A percentile compares a stretch with the other conserved stretches of the same genome.
phyloP scores from a whole-genome alignment of 2,329 filamentous ascomycete species.

The Cordyceps farinosa region DNA sequence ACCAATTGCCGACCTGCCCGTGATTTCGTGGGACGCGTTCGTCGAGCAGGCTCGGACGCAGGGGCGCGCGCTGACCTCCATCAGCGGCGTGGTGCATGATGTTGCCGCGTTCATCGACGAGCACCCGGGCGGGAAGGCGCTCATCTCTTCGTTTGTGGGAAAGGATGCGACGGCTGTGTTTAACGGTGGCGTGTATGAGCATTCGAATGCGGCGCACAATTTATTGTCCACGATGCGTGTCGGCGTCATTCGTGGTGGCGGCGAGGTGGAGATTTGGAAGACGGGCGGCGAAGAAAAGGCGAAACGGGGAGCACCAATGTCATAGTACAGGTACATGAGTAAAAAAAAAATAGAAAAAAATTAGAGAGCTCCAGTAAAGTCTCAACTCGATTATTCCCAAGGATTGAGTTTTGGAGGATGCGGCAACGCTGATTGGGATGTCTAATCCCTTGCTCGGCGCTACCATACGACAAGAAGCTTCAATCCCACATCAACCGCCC shows the following conservation, averaged over 20 bases:
- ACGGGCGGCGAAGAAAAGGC: neutral
- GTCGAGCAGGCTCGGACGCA: constrained; percentile 64
- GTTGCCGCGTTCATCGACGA: constrained; percentile 75
- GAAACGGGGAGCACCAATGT: neutral
- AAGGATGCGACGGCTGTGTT: constrained; percentile 81
- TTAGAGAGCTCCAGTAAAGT: neutral
- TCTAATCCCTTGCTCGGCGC: neutral
- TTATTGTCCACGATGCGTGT: constrained; percentile 75
- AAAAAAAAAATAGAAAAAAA: neutral
- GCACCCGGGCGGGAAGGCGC: constrained; percentile 73
- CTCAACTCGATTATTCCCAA: neutral
- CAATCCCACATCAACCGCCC: neutral
- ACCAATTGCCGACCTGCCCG: constrained; percentile 79
- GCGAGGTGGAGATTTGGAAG: constrained; percentile 84
- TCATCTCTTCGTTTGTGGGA: constrained; percentile 70
- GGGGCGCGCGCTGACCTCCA: constrained; percentile 64
- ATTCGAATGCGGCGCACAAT: constrained; percentile 80
- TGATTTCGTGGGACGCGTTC: constrained; percentile 82
- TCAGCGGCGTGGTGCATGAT: constrained; percentile 76
- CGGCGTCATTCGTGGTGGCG: constrained; percentile 72
- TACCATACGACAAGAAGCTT: neutral
- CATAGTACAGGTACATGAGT: neutral
- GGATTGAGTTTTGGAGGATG: neutral
- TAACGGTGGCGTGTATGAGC: constrained; percentile 78
- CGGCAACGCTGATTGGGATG: too few relatives aligned